Conservation (phyloP, 1,284 basidiomycete genomes). For the Pseudozyma tsukubaensis region DNA sequence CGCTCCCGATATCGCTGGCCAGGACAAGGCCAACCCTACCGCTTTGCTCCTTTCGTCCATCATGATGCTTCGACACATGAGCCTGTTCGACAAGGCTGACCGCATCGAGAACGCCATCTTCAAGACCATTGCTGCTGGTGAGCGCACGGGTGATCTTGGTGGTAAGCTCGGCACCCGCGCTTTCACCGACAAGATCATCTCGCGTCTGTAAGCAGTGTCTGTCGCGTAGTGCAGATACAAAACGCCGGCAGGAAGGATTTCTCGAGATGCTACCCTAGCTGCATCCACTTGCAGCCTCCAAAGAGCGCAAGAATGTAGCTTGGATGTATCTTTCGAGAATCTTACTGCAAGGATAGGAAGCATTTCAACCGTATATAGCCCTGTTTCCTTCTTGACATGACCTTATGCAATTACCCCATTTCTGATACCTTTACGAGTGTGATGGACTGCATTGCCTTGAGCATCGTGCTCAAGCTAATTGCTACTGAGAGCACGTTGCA, state of each 20-base stretch:
- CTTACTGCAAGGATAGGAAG: conserved; percentile 6
- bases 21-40: conserved; percentile 95
- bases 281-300: too few relatives aligned
- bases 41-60: conserved; percentile 91
- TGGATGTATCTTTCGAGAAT: background rate
- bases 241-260: too few relatives aligned
- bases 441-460: background rate
- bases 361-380: conserved; percentile 26
- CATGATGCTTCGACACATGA: conserved; percentile 95
- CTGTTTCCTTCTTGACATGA: conserved; percentile 23
- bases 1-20: conserved; percentile 73
- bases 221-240: too few relatives aligned
- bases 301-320: conserved; percentile 3
- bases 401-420: conserved; percentile 27
- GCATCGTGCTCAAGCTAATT: background rate
- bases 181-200: conserved; percentile 63
- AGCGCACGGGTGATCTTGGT: conserved; percentile 63
- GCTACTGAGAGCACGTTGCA: background rate
- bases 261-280: too few relatives aligned
- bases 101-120: conserved; percentile 88
- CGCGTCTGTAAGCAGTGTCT: conserved; percentile 42
- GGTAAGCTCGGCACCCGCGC: conserved; percentile 66
- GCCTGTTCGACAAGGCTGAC: conserved; percentile 83
- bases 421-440: conserved; percentile 2
- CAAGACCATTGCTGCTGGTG: conserved; percentile 62